phyloP scores from a whole-genome alignment of 495 filamentous ascomycete species.

The Xanthoparmelia taractica region DNA sequence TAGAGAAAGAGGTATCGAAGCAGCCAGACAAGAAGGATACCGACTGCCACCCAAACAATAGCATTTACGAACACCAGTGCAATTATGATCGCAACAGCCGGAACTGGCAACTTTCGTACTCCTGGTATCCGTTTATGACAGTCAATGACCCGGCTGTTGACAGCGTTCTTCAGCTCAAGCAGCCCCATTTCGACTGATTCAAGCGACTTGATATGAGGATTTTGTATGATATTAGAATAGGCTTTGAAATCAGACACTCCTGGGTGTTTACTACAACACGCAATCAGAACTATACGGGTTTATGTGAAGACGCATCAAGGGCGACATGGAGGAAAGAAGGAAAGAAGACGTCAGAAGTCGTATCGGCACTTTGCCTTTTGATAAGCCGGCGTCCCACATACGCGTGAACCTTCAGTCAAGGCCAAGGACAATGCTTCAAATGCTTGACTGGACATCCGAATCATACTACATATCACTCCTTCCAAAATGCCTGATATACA shows the following conservation, averaged over 20 bases:
- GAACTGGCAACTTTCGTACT: slow-evolving; percentile 51
- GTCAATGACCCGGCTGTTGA: slow-evolving; percentile 8
- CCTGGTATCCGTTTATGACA: slow-evolving; percentile 42
- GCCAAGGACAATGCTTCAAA: neutral
- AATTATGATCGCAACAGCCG: slow-evolving; percentile 59
- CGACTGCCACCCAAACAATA: slow-evolving; percentile 64
- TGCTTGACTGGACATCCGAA: neutral
- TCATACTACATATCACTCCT: neutral
- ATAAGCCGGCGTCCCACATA: neutral
- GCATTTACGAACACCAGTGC: slow-evolving; percentile 59
- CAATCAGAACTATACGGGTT: neutral
- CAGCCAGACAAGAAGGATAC: slow-evolving; percentile 52
- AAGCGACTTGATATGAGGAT: neutral
- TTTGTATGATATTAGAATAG: neutral
- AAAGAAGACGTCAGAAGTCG: neutral
- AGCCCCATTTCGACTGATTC: slow-evolving; percentile 10
- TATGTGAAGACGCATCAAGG: neutral
- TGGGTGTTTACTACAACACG: neutral
- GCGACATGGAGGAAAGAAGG: neutral
- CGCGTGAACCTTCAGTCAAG: neutral
- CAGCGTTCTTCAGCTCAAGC: neutral
- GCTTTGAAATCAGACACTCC: neutral
- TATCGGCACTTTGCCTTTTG: neutral
- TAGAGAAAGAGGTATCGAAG: slow-evolving; percentile 16
- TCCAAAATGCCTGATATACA: neutral